Conservation (phyloP, 1,284 basidiomycete species). For the Afroboletus lepidellus region DNA sequence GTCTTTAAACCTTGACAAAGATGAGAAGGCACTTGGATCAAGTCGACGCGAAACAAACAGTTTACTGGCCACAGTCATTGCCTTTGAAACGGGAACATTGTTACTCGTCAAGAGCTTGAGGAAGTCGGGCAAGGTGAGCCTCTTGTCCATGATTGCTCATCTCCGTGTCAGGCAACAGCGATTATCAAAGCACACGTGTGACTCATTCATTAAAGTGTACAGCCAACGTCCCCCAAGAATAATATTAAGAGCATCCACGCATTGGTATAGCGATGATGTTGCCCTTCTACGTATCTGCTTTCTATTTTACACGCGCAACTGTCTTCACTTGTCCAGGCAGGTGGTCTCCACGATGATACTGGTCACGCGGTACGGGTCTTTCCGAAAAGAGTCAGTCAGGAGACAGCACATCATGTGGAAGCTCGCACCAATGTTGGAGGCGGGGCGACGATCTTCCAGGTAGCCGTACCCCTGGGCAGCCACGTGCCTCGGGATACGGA, state of each 20-base stretch:
- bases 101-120: slow-evolving; percentile 68
- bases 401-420: background rate
- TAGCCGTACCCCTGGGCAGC: slow-evolving; percentile 93
- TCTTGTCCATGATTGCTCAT: slow-evolving; percentile 31
- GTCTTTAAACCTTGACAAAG: slow-evolving; percentile 63
- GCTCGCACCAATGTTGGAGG: slow-evolving; percentile 88
- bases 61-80: slow-evolving; percentile 77
- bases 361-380: slow-evolving; percentile 88
- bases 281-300: slow-evolving; percentile 8
- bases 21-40: slow-evolving; percentile 7
- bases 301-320: slow-evolving; percentile 8
- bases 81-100: slow-evolving; percentile 65
- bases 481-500: slow-evolving; percentile 92
- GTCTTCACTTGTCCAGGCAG: slow-evolving; percentile 50
- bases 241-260: slow-evolving; percentile 1
- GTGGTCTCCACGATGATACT: slow-evolving; percentile 94
- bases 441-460: slow-evolving; percentile 94
- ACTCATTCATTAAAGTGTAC: background rate
- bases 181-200: background rate
- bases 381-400: slow-evolving; percentile 14
- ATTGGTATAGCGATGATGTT: slow-evolving; percentile 23
- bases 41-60: slow-evolving; percentile 51
- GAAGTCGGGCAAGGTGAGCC: slow-evolving; percentile 69
- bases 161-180: background rate
- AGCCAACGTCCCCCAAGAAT: slow-evolving; percentile 10